phyloP scores from a whole-genome alignment of 768 basidiomycete species.

The Pleurotus sapidus region DNA sequence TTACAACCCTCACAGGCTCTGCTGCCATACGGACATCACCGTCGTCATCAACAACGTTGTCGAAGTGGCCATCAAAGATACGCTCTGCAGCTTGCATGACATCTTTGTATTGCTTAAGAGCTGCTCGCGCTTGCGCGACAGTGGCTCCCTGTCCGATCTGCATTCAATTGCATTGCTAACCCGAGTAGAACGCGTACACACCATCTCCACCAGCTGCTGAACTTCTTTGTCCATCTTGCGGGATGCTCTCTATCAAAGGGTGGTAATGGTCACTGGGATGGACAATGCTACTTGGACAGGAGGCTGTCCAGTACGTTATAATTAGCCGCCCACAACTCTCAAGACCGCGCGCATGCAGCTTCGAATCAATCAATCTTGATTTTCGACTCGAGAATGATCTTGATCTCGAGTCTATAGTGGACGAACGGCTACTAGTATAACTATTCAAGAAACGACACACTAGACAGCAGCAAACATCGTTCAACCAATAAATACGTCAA shows the following conservation, averaged over 20 bases:
- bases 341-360: neutral
- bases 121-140: slow-evolving; percentile 75
- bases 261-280: neutral
- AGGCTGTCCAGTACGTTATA: neutral
- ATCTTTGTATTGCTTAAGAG: slow-evolving; percentile 78
- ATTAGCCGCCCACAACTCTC: neutral
- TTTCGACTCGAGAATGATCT: too few species aligned
- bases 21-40: slow-evolving; percentile 46
- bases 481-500: neutral
- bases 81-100: slow-evolving; percentile 90
- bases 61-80: slow-evolving; percentile 83
- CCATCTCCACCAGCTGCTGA: slow-evolving; percentile 65
- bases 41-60: slow-evolving; percentile 62
- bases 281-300: slow-evolving; percentile 10
- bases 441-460: slow-evolving; percentile 6
- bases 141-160: slow-evolving; percentile 68
- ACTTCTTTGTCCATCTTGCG: slow-evolving; percentile 47
- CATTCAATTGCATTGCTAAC: slow-evolving; percentile 5
- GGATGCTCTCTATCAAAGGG: neutral
- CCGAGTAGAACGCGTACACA: slow-evolving; percentile 15
- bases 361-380: too few species aligned
- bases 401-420: too few species aligned
- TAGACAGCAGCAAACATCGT: neutral
- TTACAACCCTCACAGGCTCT: neutral
- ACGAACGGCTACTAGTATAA: too few species aligned